Percentiles rank a stretch among this genome's conserved stretches.
phyloP scores from a whole-genome alignment of 345 rosid genomes.

The Syzygium grande region DNA sequence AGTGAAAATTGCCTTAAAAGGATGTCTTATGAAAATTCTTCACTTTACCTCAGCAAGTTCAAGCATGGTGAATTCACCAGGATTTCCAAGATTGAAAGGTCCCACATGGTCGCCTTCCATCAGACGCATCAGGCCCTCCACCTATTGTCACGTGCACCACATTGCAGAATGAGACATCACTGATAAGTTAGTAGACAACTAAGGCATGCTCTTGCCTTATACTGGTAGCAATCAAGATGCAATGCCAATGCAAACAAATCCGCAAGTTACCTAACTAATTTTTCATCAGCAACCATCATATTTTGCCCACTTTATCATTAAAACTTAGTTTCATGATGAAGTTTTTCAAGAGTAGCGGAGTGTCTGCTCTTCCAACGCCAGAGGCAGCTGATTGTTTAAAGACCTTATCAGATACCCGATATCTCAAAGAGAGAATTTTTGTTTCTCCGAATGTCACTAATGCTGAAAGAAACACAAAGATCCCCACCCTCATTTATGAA shows the following conservation, averaged over 20 bases:
- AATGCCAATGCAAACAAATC: not conserved
- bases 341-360: not conserved
- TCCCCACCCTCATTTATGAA: not conserved
- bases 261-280: not conserved
- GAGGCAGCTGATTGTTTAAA: not conserved
- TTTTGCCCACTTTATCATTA: not conserved
- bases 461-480: not conserved
- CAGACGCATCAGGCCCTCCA: slow-evolving; percentile 93
- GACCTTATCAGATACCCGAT: not conserved
- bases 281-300: not conserved
- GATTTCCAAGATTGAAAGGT: slow-evolving; percentile 95
- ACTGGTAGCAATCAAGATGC: not conserved
- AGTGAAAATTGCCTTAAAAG: not conserved
- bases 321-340: not conserved
- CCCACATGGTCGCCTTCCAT: slow-evolving; percentile 99
- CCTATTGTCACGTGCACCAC: slow-evolving; percentile 30
- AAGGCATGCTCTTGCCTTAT: not conserved
- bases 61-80: slow-evolving; percentile 99
- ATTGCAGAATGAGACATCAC: not conserved
- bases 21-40: not conserved
- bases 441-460: not conserved
- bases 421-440: not conserved
- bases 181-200: not conserved
- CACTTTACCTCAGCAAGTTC: slow-evolving; percentile 79
- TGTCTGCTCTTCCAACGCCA: not conserved